phyloP scores from a whole-genome alignment of 495 filamentous ascomycete species.

The Tirmania nivea region DNA sequence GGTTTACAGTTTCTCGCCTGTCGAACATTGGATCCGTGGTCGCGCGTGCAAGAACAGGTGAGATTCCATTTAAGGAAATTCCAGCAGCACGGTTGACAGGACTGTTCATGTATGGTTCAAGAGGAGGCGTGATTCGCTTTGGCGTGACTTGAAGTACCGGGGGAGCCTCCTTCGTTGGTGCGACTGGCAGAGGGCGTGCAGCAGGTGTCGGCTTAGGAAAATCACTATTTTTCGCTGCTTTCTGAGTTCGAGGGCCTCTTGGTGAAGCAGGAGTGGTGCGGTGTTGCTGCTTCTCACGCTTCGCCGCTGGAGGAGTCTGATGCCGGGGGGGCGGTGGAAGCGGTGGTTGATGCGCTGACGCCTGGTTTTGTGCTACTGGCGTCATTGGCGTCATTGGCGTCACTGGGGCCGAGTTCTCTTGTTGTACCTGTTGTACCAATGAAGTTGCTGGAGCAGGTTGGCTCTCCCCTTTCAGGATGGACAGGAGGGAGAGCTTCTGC shows the following conservation, averaged over 20 bases:
- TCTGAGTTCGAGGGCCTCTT: background rate
- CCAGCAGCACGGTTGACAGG: conserved; percentile 1
- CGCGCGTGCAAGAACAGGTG: background rate
- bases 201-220: background rate
- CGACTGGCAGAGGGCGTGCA: background rate
- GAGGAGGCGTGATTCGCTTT: background rate
- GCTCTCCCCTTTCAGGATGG: conserved; percentile 13
- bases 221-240: background rate
- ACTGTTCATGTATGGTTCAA: background rate
- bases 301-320: background rate
- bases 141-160: background rate
- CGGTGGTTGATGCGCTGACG: background rate
- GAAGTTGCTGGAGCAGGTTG: background rate
- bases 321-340: background rate
- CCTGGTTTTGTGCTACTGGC: conserved; percentile 1
- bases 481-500: background rate
- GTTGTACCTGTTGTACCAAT: background rate
- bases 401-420: background rate
- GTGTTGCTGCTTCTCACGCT: background rate
- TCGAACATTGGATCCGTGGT: conserved; percentile 7
- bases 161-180: background rate
- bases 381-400: background rate
- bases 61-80: conserved; percentile 3
- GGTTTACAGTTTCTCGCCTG: conserved; percentile 11
- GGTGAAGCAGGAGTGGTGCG: background rate